These are phyloP conservation scores for Xerophyta viscosa DNA, from an alignment of 106 monocot genomes.

Conservation along the genomic window DNA sequence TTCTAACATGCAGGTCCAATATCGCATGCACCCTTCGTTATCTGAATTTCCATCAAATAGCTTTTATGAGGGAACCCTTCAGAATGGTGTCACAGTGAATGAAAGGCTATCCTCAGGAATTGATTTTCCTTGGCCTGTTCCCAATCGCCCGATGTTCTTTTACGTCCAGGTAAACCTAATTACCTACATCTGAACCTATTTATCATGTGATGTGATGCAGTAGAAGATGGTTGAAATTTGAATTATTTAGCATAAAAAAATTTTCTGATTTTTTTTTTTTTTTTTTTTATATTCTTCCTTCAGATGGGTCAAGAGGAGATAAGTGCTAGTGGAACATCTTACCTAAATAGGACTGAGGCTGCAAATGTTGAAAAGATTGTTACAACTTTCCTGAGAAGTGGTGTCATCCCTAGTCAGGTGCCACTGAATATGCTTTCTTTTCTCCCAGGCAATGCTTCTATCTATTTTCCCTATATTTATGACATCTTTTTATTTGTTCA, in stretches of 20 bases:
- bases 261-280: not conserved
- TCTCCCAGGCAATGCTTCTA: constrained; percentile 1
- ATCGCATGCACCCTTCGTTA: constrained; percentile 94
- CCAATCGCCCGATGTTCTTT: constrained; percentile 98
- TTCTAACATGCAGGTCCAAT: constrained; percentile 62
- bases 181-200: too few species aligned
- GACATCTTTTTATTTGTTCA: constrained; percentile 9
- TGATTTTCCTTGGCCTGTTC: constrained; percentile 99
- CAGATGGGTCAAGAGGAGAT: constrained; percentile 99
- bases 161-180: constrained; percentile 99
- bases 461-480: not conserved
- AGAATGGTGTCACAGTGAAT: constrained; percentile 97
- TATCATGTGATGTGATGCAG: too few species aligned
- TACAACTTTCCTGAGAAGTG: constrained; percentile 96
- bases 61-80: constrained; percentile 99
- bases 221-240: too few species aligned
- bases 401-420: constrained; percentile 94
- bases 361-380: constrained; percentile 99
- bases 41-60: constrained; percentile 99
- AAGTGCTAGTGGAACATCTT: constrained; percentile 98
- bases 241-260: too few species aligned
- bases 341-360: constrained; percentile 98
- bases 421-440: not conserved
- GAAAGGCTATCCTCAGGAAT: constrained; percentile 84
- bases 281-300: constrained; percentile 3